Percentiles rank a stretch among this genome's conserved stretches.
These are phyloP conservation scores for Colletotrichum gloeosporioides DNA, from an alignment of 2,329 filamentous ascomycete species.

Conservation along the genomic window DNA sequence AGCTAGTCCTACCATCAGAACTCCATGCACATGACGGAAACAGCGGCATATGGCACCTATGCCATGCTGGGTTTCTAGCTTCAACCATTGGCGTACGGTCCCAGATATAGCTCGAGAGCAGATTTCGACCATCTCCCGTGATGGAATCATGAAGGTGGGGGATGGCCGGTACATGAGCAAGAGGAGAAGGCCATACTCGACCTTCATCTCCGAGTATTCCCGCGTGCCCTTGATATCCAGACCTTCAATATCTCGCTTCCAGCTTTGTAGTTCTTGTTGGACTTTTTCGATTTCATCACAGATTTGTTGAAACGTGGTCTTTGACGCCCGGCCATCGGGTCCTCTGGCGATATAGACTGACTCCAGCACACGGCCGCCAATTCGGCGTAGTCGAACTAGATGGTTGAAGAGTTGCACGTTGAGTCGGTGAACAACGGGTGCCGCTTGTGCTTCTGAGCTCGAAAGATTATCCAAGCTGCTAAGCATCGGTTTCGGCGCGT, in stretches of 20 bases:
- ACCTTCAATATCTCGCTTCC: conserved; percentile 23
- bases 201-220: conserved; percentile 28
- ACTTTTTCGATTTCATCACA: conserved; percentile 22
- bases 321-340: conserved; percentile 23
- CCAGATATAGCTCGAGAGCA: conserved; percentile 27
- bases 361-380: conserved; percentile 28
- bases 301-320: conserved; percentile 27
- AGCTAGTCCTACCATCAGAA: conserved; percentile 26
- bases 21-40: conserved; percentile 25
- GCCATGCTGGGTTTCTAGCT: conserved; percentile 19
- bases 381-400: conserved; percentile 22
- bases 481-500: conserved; percentile 22
- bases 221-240: conserved; percentile 24
- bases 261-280: conserved; percentile 22
- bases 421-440: conserved; percentile 21
- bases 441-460: conserved; percentile 3
- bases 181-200: conserved; percentile 27
- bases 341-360: conserved; percentile 29
- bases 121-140: conserved; percentile 23
- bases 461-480: conserved; percentile 21
- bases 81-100: conserved; percentile 25
- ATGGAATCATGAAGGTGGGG: conserved; percentile 30
- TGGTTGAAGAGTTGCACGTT: conserved; percentile 14
- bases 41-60: conserved; percentile 24
- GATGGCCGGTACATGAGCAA: conserved; percentile 26